Base-by-base conservation (phyloP, 306 rosid genomes). In the Echinosophora koreensis region DNA sequence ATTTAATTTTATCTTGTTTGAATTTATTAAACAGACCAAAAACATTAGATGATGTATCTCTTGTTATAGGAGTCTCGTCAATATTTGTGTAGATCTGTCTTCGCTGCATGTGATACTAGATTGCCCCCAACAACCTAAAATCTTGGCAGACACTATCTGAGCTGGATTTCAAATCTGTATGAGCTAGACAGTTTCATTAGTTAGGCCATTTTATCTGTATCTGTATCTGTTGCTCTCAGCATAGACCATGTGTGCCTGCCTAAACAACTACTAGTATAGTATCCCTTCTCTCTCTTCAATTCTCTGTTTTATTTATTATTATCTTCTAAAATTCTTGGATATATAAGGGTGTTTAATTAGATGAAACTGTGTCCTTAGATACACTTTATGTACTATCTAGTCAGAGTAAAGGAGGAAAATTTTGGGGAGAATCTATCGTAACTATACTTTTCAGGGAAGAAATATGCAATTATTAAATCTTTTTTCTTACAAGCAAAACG, bases 111-210 rank as follows among this genome's bases (percentile, higher is more conserved):
- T 41, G 80, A 76, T 61, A 37, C 10, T 22, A 72, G 58, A 75
- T 32, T 55, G 78, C 10, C 67, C 69, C 79, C 63, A 74, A 69
- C 73, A 67, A 17, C 71, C 52, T 52, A 32, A 71, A 66, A 55
- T 56, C 65, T 39, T 51, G 67, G 54, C 73, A 28, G 47, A 62
- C 54, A 14, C 10, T 37, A 17, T 54, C 65, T 57, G 32, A 75
- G 71, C 70, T 79, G 79, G 70, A 79, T 42, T 46, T 72, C 69
- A 30, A 62, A 44, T 3, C 50, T 44, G n/a, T 10, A 44, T 44
- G 14, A 9, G 4, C 14, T 10, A 9, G 50, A 11, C n/a, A 44
- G 50, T 44, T 44, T 44, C 50, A 44, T 44, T 13, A 28, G 3
- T 10, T 28, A 1, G 65, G 65, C 65, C 41, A 59, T 12, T 59